A percentile compares a stretch with the other conserved stretches of the same genome.
Evolutionary conservation across 139 green algal genomes (phyloP).

Genomic region (Pleodorina starrii): DNA sequence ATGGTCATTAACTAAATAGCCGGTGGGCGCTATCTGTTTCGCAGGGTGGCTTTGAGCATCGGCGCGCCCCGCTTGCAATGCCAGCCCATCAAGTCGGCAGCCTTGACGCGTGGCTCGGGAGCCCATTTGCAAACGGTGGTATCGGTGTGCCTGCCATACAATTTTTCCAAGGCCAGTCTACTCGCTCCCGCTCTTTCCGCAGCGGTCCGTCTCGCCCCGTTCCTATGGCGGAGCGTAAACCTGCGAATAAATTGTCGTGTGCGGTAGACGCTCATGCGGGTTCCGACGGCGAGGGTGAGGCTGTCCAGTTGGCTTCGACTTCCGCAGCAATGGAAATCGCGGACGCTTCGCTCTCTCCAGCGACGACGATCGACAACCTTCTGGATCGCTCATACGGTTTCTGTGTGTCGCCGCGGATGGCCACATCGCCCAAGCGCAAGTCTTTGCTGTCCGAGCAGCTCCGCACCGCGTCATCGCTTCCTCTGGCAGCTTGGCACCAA

Average conservation of each 20-base stretch:
- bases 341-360: not conserved
- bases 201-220: no score
- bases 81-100: slow-evolving; percentile 4
- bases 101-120: slow-evolving; percentile 11
- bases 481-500: no score
- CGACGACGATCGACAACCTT: not conserved
- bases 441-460: slow-evolving; percentile 12
- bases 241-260: no score
- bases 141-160: not conserved
- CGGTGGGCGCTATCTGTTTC: no score
- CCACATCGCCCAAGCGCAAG: not conserved
- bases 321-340: not conserved
- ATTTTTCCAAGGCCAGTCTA: not conserved
- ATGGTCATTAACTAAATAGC: no score
- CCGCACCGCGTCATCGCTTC: not conserved
- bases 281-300: not conserved
- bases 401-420: not conserved
- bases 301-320: not conserved
- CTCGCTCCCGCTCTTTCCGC: no score
- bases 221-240: not conserved
- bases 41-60: no score
- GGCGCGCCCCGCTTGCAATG: no score
- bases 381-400: not conserved
- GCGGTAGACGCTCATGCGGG: no score
- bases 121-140: not conserved